phyloP scores from a whole-genome alignment of 441 rosid species.

The Populus hybrid region DNA sequence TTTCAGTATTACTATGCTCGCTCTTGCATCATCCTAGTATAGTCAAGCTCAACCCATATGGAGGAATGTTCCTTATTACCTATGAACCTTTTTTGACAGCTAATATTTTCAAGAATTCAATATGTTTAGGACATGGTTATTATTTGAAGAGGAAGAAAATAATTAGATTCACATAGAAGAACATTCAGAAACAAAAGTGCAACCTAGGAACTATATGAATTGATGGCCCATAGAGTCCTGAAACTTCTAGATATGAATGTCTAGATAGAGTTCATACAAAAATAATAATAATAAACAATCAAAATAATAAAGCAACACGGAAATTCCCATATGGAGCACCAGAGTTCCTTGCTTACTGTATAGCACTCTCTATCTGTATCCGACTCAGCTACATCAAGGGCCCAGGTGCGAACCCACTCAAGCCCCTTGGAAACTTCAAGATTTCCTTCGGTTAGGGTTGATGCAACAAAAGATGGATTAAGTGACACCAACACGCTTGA shows the following conservation, averaged over 20 bases:
- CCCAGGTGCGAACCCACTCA: conserved; percentile 93
- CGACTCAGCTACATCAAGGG: conserved; percentile 70
- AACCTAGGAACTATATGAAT: background rate
- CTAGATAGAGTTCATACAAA: background rate
- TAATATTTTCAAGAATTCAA: background rate
- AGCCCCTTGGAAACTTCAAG: conserved; percentile 70
- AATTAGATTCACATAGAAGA: background rate
- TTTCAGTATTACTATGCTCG: background rate
- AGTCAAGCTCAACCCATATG: background rate
- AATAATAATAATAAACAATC: background rate
- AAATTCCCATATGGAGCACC: background rate
- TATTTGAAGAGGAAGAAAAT: background rate
- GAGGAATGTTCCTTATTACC: background rate
- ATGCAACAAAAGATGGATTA: conserved; percentile 76
- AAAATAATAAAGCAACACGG: background rate
- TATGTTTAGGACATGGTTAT: background rate
- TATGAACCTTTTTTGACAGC: background rate
- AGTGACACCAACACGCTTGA: conserved; percentile 76
- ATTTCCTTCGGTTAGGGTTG: conserved; percentile 72
- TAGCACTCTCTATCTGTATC: conserved; percentile 89
- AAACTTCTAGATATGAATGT: background rate
- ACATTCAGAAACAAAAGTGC: background rate
- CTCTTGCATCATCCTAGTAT: background rate
- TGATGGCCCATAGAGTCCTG: background rate
- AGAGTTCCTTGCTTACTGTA: conserved; percentile 43